Evolutionary conservation across 2,329 filamentous ascomycete genomes (phyloP).

Genomic region (Alternaria atra): DNA sequence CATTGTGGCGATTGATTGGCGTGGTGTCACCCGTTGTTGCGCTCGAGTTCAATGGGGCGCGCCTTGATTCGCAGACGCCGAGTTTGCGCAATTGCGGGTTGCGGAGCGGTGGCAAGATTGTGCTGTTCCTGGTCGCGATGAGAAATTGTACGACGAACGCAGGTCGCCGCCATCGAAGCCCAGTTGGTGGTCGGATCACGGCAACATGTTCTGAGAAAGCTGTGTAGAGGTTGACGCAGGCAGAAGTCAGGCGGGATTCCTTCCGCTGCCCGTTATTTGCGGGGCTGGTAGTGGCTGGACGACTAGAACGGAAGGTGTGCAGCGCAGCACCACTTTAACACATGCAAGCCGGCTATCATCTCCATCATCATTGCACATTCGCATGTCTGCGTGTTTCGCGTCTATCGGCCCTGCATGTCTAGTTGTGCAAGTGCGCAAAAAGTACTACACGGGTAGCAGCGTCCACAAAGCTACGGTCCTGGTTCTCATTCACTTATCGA

Average conservation of each 20-base stretch:
- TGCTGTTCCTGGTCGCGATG: slow-evolving; percentile 6
- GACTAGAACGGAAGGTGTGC: slow-evolving; percentile 18
- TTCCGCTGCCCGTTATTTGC: slow-evolving; percentile 22
- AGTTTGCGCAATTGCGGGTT: slow-evolving; percentile 7
- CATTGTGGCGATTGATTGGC: slow-evolving; percentile 27
- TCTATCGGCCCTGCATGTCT: background rate
- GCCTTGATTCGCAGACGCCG: slow-evolving; percentile 10
- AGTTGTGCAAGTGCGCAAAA: background rate
- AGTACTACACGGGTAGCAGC: background rate
- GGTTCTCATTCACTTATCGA: background rate
- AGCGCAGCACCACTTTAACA: slow-evolving; percentile 9
- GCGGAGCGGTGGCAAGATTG: slow-evolving; percentile 7
- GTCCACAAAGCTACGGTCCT: background rate
- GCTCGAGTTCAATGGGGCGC: slow-evolving; percentile 9
- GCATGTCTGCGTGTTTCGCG: background rate
- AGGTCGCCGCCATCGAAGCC: slow-evolving; percentile 18
- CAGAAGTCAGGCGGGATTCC: slow-evolving; percentile 21
- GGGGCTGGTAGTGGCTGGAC: slow-evolving; percentile 20
- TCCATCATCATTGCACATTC: background rate
- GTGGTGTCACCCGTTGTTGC: slow-evolving; percentile 14
- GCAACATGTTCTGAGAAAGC: slow-evolving; percentile 11
- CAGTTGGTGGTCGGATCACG: slow-evolving; percentile 10
- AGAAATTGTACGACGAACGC: slow-evolving; percentile 12
- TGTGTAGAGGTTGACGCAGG: slow-evolving; percentile 11
- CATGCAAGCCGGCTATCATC: slow-evolving; percentile 6